These are phyloP conservation scores for Trichophyton rubrum DNA, from an alignment of 2,329 filamentous ascomycete species.

Conservation along the genomic window DNA sequence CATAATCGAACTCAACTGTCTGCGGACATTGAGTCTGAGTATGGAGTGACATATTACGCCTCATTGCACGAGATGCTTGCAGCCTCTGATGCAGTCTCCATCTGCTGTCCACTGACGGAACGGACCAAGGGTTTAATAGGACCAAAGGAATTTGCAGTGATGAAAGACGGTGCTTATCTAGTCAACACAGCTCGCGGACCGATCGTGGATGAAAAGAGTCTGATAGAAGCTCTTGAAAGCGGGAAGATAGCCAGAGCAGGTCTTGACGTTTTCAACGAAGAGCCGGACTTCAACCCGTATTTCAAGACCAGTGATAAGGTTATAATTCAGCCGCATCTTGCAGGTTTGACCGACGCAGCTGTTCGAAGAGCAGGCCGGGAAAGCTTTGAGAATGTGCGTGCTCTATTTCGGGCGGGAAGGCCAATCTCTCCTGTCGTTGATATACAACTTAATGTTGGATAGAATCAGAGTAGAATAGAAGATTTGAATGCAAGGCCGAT, in stretches of 20 bases:
- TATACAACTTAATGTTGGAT: neutral
- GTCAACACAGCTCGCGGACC: constrained; percentile 42
- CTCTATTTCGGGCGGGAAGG: constrained; percentile 29
- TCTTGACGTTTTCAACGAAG: constrained; percentile 37
- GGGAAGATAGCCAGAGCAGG: constrained; percentile 38
- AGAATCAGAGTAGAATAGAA: too few species aligned
- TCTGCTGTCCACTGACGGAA: constrained; percentile 37
- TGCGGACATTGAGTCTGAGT: constrained; percentile 24
- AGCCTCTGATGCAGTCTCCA: constrained; percentile 32
- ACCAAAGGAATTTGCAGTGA: constrained; percentile 30
- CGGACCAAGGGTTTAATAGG: constrained; percentile 32
- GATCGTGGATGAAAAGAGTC: constrained; percentile 38
- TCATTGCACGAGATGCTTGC: constrained; percentile 31
- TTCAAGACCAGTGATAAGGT: constrained; percentile 32
- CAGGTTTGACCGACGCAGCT: constrained; percentile 33
- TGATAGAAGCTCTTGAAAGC: constrained; percentile 37
- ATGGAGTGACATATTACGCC: constrained; percentile 26
- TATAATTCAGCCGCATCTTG: constrained; percentile 36
- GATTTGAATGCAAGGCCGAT: too few species aligned
- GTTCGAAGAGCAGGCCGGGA: constrained; percentile 33
- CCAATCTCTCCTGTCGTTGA: constrained; percentile 28
- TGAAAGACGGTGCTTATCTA: constrained; percentile 38
- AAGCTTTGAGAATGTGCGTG: constrained; percentile 36
- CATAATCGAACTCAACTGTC: constrained; percentile 30
- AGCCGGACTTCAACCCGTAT: constrained; percentile 33